Evolutionary conservation across 2,329 filamentous ascomycete species (phyloP).

Genomic region (Venturia asperata): DNA sequence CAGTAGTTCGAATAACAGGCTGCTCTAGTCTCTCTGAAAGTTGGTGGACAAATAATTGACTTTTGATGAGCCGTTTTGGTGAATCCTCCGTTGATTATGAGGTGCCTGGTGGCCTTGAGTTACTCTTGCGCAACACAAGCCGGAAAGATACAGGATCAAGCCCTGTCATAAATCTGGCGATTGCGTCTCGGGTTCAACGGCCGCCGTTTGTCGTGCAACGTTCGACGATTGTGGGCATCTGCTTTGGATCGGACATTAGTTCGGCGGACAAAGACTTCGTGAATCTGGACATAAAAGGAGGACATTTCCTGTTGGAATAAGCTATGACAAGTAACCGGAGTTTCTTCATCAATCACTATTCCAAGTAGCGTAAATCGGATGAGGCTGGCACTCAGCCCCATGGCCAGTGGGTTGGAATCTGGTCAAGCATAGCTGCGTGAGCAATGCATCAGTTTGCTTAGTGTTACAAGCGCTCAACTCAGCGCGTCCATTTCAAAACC

Average conservation of each 20-base stretch:
- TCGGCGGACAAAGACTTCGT: conserved; percentile 2
- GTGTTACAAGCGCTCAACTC: conserved; percentile 14
- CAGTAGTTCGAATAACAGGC: neutral
- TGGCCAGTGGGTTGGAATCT: conserved; percentile 11
- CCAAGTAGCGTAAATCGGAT: neutral
- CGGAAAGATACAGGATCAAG: conserved; percentile 5
- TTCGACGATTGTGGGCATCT: conserved; percentile 10
- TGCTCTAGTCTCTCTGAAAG: neutral
- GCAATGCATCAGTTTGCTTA: conserved; percentile 8
- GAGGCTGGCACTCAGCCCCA: neutral
- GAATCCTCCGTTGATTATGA: neutral
- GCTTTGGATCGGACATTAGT: conserved; percentile 11
- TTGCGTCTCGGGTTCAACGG: conserved; percentile 9
- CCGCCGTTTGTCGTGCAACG: conserved; percentile 11
- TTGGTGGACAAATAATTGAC: neutral
- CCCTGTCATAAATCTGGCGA: neutral
- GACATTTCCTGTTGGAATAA: neutral
- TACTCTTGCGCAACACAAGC: neutral
- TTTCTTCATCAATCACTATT: neutral
- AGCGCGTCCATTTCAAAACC: conserved; percentile 5
- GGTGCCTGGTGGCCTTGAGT: neutral
- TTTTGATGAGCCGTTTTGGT: neutral
- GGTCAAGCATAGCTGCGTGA: conserved; percentile 4
- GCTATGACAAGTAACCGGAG: neutral
- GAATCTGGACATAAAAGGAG: conserved; percentile 1